Evolutionary conservation across 306 rosid genomes (phyloP).

Genomic region (Cercis canadensis): DNA sequence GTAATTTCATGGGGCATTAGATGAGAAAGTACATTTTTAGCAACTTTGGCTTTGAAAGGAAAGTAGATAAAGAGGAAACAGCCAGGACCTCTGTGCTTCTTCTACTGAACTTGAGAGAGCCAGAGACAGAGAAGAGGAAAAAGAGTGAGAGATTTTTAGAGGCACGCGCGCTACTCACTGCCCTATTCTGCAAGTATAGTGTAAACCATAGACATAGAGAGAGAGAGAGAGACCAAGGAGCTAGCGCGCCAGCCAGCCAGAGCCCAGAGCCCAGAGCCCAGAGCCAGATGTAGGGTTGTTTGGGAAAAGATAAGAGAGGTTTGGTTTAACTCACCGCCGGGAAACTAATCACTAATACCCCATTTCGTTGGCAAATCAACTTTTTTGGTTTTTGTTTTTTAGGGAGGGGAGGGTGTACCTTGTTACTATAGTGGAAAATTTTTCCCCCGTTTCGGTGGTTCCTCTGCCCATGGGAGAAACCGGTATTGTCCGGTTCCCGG

Average conservation of each 20-base stretch:
- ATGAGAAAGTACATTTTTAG: slow-evolving; percentile 48
- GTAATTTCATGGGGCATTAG: slow-evolving; percentile 18
- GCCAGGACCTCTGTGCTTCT: slow-evolving; percentile 28
- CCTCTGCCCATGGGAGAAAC: slow-evolving; percentile 61
- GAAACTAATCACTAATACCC: not conserved
- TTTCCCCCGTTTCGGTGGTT: too few relatives aligned
- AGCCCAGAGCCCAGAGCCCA: too few relatives aligned
- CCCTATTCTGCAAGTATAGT: not conserved
- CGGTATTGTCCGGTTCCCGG: slow-evolving; percentile 58
- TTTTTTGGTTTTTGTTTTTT: not conserved
- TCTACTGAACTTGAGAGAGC: not conserved
- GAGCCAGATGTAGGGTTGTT: too few relatives aligned
- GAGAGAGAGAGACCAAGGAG: not conserved
- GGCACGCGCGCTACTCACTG: not conserved
- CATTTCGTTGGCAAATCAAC: slow-evolving; percentile 31
- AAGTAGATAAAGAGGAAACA: slow-evolving; percentile 39
- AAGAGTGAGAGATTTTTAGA: not conserved
- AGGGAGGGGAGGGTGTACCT: not conserved
- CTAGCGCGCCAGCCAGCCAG: too few relatives aligned
- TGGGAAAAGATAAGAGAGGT: not conserved
- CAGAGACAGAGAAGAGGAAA: slow-evolving; percentile 3
- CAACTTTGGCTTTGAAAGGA: slow-evolving; percentile 39
- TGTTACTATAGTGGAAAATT: not conserved
- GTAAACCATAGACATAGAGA: slow-evolving; percentile 14
- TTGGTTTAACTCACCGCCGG: not conserved